These are phyloP conservation scores for Novakomyces olei DNA, from an alignment of 805 yeast species.

Conservation along the genomic window DNA sequence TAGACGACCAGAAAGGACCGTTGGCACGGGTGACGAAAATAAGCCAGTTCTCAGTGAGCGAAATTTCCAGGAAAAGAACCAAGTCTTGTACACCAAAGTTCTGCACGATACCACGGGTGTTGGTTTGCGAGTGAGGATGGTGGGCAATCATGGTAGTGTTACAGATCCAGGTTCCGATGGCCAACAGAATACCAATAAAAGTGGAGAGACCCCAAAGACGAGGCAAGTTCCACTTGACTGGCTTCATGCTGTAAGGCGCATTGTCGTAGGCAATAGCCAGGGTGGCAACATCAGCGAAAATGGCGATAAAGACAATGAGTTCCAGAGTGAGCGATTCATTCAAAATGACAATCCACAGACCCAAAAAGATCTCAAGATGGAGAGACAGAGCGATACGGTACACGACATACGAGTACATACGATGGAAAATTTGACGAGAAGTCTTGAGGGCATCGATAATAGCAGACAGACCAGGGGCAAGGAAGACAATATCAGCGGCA, in stretches of 20 bases:
- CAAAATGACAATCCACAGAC: conserved; percentile 90
- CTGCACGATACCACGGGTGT: conserved; percentile 77
- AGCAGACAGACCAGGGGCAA: conserved; percentile 41
- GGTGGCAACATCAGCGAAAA: conserved; percentile 70
- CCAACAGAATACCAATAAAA: conserved; percentile 42
- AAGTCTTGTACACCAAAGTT: conserved; percentile 89
- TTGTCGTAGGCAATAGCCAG: conserved; percentile 72
- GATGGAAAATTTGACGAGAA: conserved; percentile 93
- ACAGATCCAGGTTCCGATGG: conserved; percentile 76
- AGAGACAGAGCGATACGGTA: conserved; percentile 92
- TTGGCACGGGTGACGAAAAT: conserved; percentile 90
- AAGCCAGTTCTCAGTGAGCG: conserved; percentile 92
- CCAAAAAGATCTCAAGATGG: conserved; percentile 83
- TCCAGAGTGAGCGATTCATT: conserved; percentile 69
- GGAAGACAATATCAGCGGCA: conserved; percentile 25
- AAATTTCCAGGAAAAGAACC: conserved; percentile 79
- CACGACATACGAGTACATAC: conserved; percentile 95
- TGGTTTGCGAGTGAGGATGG: no score
- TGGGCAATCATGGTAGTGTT: conserved; percentile 73
- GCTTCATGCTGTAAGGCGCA: conserved; percentile 82
- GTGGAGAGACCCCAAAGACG: conserved; percentile 73
- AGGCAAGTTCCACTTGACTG: conserved; percentile 93
- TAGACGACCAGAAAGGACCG: conserved; percentile 96
- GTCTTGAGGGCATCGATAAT: conserved; percentile 53
- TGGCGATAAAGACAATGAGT: conserved; percentile 87